A percentile compares a stretch with the other conserved stretches of the same genome.
Evolutionary conservation across 2,329 filamentous ascomycete genomes (phyloP).

Genomic region (Hansfordia pulvinata): DNA sequence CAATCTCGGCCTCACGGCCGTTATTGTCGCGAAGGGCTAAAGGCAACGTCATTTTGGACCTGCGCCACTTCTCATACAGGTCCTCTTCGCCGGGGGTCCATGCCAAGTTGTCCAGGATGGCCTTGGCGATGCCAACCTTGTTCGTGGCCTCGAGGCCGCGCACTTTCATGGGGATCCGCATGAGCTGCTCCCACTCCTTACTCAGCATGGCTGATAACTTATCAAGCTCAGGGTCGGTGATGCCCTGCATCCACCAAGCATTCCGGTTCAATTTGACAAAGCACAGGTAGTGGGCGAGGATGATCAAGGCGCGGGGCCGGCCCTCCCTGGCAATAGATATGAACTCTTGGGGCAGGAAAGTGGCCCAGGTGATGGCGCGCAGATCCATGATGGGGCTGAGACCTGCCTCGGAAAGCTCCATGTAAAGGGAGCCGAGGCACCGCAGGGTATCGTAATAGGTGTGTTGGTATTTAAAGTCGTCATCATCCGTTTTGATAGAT

Average conservation of each 20-base stretch:
- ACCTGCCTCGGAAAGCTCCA: constrained; percentile 27
- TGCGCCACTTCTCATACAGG: no score
- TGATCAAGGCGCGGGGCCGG: constrained; percentile 32
- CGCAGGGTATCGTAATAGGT: constrained; percentile 32
- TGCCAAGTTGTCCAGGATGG: constrained; percentile 28
- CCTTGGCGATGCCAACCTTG: constrained; percentile 20
- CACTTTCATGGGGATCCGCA: constrained; percentile 26
- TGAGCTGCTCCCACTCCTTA: constrained; percentile 23
- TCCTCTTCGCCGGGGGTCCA: constrained; percentile 22
- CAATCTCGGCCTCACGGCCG: no score
- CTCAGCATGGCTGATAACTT: constrained; percentile 27
- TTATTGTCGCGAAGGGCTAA: no score
- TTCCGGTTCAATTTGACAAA: constrained; percentile 29
- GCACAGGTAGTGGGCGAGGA: constrained; percentile 36
- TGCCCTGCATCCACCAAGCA: constrained; percentile 36
- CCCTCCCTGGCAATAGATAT: constrained; percentile 25
- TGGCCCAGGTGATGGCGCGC: constrained; percentile 38
- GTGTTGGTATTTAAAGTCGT: constrained; percentile 23
- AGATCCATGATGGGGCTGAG: constrained; percentile 29
- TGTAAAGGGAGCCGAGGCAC: constrained; percentile 37
- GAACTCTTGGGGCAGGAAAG: constrained; percentile 30
- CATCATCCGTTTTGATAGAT: constrained; percentile 26
- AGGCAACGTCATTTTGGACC: no score
- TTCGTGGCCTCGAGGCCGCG: constrained; percentile 18
- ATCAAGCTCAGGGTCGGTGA: constrained; percentile 29